Evolutionary conservation across 2,329 filamentous ascomycete species (phyloP).

Genomic region (Fusarium sp.): DNA sequence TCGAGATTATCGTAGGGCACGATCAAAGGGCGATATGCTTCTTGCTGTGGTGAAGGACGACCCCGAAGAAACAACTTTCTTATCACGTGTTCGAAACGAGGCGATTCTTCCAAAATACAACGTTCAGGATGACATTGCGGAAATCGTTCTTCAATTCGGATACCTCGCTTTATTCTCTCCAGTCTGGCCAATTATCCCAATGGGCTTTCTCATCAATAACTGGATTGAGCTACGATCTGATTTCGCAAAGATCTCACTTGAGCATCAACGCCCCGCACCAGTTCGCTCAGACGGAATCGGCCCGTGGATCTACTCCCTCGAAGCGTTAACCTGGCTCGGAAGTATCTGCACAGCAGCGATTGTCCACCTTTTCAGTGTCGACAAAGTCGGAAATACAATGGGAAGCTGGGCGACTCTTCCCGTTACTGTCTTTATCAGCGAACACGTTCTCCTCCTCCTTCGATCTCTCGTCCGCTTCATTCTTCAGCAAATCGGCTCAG

Average conservation of each 20-base stretch:
- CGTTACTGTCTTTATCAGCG: constrained; percentile 75
- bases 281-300: constrained; percentile 77
- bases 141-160: constrained; percentile 78
- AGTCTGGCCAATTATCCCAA: constrained; percentile 77
- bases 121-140: constrained; percentile 76
- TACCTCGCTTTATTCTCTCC: constrained; percentile 78
- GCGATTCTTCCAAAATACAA: constrained; percentile 75
- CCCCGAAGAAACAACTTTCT: constrained; percentile 70
- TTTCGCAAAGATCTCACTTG: constrained; percentile 78
- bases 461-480: constrained; percentile 53
- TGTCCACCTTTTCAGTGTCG: constrained; percentile 74
- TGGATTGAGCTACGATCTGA: constrained; percentile 81
- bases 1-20: constrained; percentile 48
- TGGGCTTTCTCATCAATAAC: constrained; percentile 79
- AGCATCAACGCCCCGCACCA: constrained; percentile 76
- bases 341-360: constrained; percentile 77
- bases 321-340: constrained; percentile 76
- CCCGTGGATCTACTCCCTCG: constrained; percentile 74
- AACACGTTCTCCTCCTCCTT: constrained; percentile 74
- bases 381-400: constrained; percentile 60
- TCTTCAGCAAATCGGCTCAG: constrained; percentile 51
- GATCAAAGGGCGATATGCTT: constrained; percentile 54
- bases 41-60: constrained; percentile 62
- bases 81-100: constrained; percentile 71
- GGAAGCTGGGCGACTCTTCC: constrained; percentile 70